Evolutionary conservation across 192 early-diverging fungal genomes (phyloP).

Genomic region (Gaertneriomyces semiglobifer): DNA sequence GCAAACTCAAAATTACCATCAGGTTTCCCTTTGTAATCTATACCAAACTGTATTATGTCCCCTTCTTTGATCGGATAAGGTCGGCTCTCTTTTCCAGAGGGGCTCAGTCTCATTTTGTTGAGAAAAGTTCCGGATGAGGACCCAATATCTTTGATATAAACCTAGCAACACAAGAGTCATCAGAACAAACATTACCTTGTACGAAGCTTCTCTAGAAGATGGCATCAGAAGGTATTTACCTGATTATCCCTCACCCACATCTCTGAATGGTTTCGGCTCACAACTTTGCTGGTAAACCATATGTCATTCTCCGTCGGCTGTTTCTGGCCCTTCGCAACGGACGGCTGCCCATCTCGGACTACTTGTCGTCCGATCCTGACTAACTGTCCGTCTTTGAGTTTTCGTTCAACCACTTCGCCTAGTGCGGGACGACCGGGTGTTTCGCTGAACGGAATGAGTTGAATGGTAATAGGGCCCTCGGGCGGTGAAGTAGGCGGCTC

Average conservation of each 20-base stretch:
- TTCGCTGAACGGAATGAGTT: conserved; percentile 48
- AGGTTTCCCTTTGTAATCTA: conserved; percentile 58
- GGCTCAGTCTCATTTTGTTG: conserved; percentile 88
- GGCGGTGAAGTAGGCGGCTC: too few species aligned
- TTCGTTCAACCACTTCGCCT: conserved; percentile 46
- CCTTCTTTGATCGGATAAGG: conserved; percentile 70
- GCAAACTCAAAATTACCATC: conserved; percentile 38
- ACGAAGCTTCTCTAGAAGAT: neutral
- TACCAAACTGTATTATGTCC: conserved; percentile 56
- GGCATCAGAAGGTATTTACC: conserved; percentile 29
- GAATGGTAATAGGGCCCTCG: conserved; percentile 25
- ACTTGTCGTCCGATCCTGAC: conserved; percentile 51
- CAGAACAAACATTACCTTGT: too few species aligned
- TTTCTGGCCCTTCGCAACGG: conserved; percentile 32
- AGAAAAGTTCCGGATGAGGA: conserved; percentile 97
- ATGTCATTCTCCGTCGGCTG: conserved; percentile 36
- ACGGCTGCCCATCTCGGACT: conserved; percentile 41
- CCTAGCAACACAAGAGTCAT: conserved; percentile 42
- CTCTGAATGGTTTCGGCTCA: conserved; percentile 88
- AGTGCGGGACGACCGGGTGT: conserved; percentile 30
- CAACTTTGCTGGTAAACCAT: conserved; percentile 77
- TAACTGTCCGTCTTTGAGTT: conserved; percentile 40
- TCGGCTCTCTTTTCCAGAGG: conserved; percentile 78
- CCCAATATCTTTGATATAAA: conserved; percentile 91
- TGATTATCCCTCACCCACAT: conserved; percentile 79